A percentile compares a stretch with the other conserved stretches of the same genome.
phyloP scores from a whole-genome alignment of 2,329 filamentous ascomycete genomes.

The Dactylellina sp. region DNA sequence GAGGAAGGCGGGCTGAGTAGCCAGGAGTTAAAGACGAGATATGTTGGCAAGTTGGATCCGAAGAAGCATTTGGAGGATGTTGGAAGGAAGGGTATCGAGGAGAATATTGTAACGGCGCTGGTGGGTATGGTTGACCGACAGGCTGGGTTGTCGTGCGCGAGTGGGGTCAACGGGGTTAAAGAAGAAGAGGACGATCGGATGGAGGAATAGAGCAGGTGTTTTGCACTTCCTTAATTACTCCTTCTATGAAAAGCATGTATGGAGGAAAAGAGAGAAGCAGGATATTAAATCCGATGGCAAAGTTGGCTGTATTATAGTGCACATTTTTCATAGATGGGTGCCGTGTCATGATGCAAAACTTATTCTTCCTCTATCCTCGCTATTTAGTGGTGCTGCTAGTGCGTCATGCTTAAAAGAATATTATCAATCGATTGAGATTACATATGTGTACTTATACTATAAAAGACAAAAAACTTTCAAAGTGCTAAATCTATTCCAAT shows the following conservation, averaged over 20 bases:
- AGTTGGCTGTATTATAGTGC: conserved; percentile 37
- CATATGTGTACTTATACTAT: no score
- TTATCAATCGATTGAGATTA: no score
- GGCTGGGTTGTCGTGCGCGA: conserved; percentile 83
- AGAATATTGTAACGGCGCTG: conserved; percentile 99
- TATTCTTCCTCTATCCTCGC: conserved; percentile 3
- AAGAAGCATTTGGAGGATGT: conserved; percentile 99
- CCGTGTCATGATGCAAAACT: background rate
- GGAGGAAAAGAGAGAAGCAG: background rate
- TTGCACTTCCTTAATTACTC: background rate
- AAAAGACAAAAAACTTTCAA: no score
- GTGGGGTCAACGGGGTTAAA: conserved; percentile 74
- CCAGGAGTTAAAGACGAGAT: conserved; percentile 97
- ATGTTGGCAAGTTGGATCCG: conserved; percentile 97
- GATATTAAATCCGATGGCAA: background rate
- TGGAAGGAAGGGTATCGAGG: conserved; percentile 95
- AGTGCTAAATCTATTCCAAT: background rate
- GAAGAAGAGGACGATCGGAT: conserved; percentile 71
- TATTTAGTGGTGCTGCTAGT: no score
- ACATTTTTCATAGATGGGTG: conserved; percentile 39
- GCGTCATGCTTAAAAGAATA: no score
- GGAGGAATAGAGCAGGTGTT: conserved; percentile 28
- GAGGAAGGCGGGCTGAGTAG: conserved; percentile 97
- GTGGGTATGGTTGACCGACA: conserved; percentile 99
- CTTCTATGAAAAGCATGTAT: background rate